Evolutionary conservation across 2,329 filamentous ascomycete species (phyloP).

Genomic region (Canariomyces notabilis): DNA sequence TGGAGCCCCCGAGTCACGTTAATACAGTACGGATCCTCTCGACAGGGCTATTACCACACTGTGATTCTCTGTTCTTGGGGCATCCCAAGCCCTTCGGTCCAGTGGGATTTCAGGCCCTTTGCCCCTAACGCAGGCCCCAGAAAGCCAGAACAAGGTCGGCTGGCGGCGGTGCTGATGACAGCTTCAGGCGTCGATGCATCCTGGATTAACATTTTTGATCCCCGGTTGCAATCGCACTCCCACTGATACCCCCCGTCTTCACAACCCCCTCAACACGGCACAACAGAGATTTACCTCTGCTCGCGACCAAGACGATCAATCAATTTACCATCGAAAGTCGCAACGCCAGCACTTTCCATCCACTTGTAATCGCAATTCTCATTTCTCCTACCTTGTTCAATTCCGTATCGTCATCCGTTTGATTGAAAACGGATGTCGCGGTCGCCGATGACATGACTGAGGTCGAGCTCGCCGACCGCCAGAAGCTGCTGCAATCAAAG

Average conservation of each 20-base stretch:
- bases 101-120: slow-evolving; percentile 16
- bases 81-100: slow-evolving; percentile 1
- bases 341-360: slow-evolving; percentile 33
- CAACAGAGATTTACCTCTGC: slow-evolving; percentile 26
- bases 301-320: slow-evolving; percentile 21
- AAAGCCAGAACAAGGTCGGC: neutral
- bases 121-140: slow-evolving; percentile 13
- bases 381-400: slow-evolving; percentile 34
- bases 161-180: neutral
- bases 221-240: slow-evolving; percentile 10
- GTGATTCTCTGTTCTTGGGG: slow-evolving; percentile 11
- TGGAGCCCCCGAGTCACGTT: neutral
- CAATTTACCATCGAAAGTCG: slow-evolving; percentile 23
- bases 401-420: slow-evolving; percentile 49
- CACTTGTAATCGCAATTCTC: slow-evolving; percentile 23
- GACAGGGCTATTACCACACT: slow-evolving; percentile 1
- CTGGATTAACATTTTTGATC: slow-evolving; percentile 25
- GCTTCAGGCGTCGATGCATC: slow-evolving; percentile 17
- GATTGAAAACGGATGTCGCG: slow-evolving; percentile 64
- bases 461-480: slow-evolving; percentile 61
- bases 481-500: slow-evolving; percentile 62
- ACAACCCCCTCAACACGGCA: slow-evolving; percentile 22
- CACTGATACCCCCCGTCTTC: slow-evolving; percentile 14
- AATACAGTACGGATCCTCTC: slow-evolving; percentile 3
- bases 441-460: slow-evolving; percentile 65